These are phyloP conservation scores for Penicillium desertorum DNA, from an alignment of 495 filamentous ascomycete species.

Conservation along the genomic window DNA sequence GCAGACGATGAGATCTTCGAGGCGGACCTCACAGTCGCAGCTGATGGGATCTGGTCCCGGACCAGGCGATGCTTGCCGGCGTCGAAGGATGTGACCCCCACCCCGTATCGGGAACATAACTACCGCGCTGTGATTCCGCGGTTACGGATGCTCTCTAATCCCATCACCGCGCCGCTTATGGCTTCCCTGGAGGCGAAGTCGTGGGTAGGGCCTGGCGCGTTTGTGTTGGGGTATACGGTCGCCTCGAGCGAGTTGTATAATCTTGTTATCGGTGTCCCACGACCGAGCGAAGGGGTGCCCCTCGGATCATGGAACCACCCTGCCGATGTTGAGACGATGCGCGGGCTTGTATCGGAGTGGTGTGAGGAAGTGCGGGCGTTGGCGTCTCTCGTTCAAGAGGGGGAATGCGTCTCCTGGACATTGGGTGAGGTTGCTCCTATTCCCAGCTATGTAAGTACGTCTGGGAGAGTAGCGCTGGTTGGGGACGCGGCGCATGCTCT, in stretches of 20 bases:
- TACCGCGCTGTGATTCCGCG: constrained; percentile 19
- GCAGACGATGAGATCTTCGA: constrained; percentile 12
- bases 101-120: constrained; percentile 17
- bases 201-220: constrained; percentile 13
- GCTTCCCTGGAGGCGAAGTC: constrained; percentile 14
- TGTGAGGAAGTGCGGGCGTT: constrained; percentile 18
- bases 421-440: constrained; percentile 14
- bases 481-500: constrained; percentile 22
- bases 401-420: constrained; percentile 15
- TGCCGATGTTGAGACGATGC: constrained; percentile 18
- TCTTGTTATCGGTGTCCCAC: constrained; percentile 16
- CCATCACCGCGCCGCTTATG: constrained; percentile 19
- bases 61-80: constrained; percentile 17
- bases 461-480: constrained; percentile 18
- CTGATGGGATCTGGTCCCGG: constrained; percentile 19
- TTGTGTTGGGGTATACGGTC: constrained; percentile 16
- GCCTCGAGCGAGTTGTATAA: constrained; percentile 16
- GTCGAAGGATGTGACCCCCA: constrained; percentile 16
- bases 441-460: constrained; percentile 15
- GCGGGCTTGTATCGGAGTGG: constrained; percentile 18
- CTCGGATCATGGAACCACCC: constrained; percentile 18
- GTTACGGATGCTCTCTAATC: constrained; percentile 16
- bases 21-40: constrained; percentile 18
- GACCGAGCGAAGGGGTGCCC: constrained; percentile 14
- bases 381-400: constrained; percentile 15